Base-by-base conservation (phyloP, 2,329 filamentous ascomycete genomes). In the Aspergillus caelatus region DNA sequence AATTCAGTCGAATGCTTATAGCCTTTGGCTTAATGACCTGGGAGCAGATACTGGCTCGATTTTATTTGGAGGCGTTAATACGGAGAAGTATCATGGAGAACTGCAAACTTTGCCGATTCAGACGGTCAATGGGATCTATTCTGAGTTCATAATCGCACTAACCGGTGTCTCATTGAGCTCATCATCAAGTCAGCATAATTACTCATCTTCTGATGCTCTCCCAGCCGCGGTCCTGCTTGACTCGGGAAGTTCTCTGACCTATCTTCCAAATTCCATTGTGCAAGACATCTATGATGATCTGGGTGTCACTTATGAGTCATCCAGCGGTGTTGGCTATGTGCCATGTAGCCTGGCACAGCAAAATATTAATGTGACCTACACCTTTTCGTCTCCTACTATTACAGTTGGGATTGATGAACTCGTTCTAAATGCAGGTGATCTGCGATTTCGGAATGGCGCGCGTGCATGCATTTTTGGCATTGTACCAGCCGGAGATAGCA, bases 31-130 rank as follows among this genome's bases (percentile, higher is more conserved):
- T 21, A 90, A 93, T 77, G 90, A 93, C 71, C 79, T 92, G 9
- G 84, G 88, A 66, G 81, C 89, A 28, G 86, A 78, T 69, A 86
- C 82, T 0, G 91, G 91, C 60, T 88, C 81, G 64, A 88, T 94
- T 60, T 79, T 94, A 1, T 94, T 94, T 69, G 91, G 91, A 34
- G 91, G 91, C 34, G 85, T 94, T 62, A 89, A 94, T 76, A 86
- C 83, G 2, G 86, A 79, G 26, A 88, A 89, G 67, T 94, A 86
- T 74, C 72, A 78, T 2, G 91, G 89, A 23, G 74, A 82, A 4
- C 82, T 94, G 34, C 75, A 86, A 63, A 91, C 89, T 0, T 76
- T 94, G 1, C 91, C 91, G 2, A 81, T 94, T 59, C 85, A 91
- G 70, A 79, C 73, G 53, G 68, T 75, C 78, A 73, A 78, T 30